These are phyloP conservation scores for Amaranthus tricolor DNA, from an alignment of 179 eudicot species.

Conservation along the genomic window DNA sequence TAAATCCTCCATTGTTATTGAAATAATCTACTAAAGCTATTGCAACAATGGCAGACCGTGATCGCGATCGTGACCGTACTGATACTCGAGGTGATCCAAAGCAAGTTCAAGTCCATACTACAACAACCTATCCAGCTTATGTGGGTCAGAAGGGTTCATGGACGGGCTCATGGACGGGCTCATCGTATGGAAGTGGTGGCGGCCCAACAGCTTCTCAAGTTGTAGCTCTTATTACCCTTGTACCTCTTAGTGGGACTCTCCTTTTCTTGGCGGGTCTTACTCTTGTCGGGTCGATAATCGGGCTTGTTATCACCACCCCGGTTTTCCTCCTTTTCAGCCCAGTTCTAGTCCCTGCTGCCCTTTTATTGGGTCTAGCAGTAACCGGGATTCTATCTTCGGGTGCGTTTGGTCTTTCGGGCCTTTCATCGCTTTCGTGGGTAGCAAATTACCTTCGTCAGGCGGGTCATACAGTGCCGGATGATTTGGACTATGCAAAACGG, in stretches of 20 bases:
- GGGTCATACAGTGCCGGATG: constrained; percentile 43
- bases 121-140: constrained; percentile 10
- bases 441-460: constrained; percentile 35
- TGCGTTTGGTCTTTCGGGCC: constrained; percentile 57
- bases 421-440: constrained; percentile 46
- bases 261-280: constrained; percentile 52
- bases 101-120: constrained; percentile 48
- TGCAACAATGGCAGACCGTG: constrained; percentile 17
- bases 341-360: constrained; percentile 53
- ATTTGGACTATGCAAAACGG: constrained; percentile 51
- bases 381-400: constrained; percentile 54
- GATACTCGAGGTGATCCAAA: constrained; percentile 25
- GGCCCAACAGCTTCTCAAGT: constrained; percentile 51
- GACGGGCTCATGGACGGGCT: neutral
- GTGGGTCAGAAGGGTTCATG: neutral
- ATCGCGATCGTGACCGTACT: constrained; percentile 26
- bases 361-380: constrained; percentile 33
- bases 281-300: constrained; percentile 41
- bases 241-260: constrained; percentile 56
- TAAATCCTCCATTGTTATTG: too few species aligned
- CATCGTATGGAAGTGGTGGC: neutral
- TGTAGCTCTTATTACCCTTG: constrained; percentile 49
- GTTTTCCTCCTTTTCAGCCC: constrained; percentile 66
- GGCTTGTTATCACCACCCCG: constrained; percentile 50
- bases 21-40: neutral